These are phyloP conservation scores for Phaseolus lunatus DNA, from an alignment of 306 rosid species.

Conservation along the genomic window DNA sequence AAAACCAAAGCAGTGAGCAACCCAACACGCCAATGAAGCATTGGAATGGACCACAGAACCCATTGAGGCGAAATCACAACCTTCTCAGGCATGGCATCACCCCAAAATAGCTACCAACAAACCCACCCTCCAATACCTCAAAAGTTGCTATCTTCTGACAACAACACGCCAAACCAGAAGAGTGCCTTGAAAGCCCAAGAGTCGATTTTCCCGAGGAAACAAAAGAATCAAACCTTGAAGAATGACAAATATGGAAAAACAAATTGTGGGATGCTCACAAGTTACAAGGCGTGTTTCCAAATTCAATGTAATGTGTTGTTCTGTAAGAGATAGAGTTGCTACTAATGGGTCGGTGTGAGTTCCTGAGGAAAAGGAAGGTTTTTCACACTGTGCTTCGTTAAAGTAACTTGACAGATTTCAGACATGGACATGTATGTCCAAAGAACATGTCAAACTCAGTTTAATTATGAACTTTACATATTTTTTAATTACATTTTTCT, in stretches of 20 bases:
- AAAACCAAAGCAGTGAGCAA: slow-evolving; percentile 61
- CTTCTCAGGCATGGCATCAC: slow-evolving; percentile 83
- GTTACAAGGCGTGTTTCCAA: slow-evolving; percentile 11
- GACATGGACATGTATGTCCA: slow-evolving; percentile 22
- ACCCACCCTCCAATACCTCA: slow-evolving; percentile 4
- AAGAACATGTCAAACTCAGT: not conserved
- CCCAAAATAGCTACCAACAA: slow-evolving; percentile 24
- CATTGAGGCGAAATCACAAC: slow-evolving; percentile 53
- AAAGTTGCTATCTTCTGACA: slow-evolving; percentile 38
- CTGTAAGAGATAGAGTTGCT: not conserved
- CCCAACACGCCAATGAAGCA: slow-evolving; percentile 76
- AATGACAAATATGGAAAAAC: slow-evolving; percentile 26
- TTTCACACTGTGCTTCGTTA: not conserved
- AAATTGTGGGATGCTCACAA: slow-evolving; percentile 15
- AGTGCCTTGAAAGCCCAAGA: slow-evolving; percentile 9
- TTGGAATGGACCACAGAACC: slow-evolving; percentile 47
- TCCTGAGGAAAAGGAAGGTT: not conserved
- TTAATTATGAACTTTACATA: not conserved
- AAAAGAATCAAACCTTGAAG: not conserved
- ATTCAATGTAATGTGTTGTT: not conserved
- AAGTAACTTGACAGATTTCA: not conserved
- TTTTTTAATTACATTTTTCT: not conserved
- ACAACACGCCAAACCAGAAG: slow-evolving; percentile 37
- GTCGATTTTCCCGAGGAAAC: slow-evolving; percentile 34
- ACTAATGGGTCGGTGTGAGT: not conserved